Evolutionary conservation across 768 basidiomycete genomes (phyloP), one percentile per base, ranked within the genome.

Genomic region (Kwoniella pini): DNA sequence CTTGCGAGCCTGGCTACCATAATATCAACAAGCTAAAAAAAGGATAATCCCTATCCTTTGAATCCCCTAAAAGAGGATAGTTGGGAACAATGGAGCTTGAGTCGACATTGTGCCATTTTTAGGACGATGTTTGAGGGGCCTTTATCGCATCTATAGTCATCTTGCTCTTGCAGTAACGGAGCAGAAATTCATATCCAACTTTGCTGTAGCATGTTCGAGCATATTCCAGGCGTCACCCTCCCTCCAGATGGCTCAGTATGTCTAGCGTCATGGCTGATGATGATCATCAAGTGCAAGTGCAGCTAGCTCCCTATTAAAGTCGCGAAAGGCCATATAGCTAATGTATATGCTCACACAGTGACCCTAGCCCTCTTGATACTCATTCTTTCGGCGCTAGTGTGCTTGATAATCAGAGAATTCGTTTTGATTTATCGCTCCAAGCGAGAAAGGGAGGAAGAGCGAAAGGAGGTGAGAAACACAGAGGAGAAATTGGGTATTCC

Each of bases 181-280:
- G n/a, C n/a, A n/a, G n/a, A n/a, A n/a, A n/a, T n/a, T n/a, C n/a
- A n/a, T n/a, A n/a, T n/a, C n/a, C n/a, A n/a, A n/a, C n/a, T n/a
- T n/a, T n/a, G n/a, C n/a, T n/a, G n/a, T n/a, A n/a, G n/a, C n/a
- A 55, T 55, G 54, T 27, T 55, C 3, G 42, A 55, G 12, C 17
- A 45, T n/a, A 30, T 55, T 7, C 54, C 54, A 31, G 54, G 54
- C 9, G 30, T 55, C 0, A 21, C 54, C 9, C n/a, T 45, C 5
- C 43, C 54, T 17, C 7, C 40, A 7, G 42, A 55, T 21, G 54
- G 42, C 10, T 55, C 54, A 11, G 28, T 55, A 17, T 55, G 54
- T 33, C 43, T 55, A 9, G 42, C n/a, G 21, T 15, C 17, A 21
- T 55, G 54, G 54, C 21, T 55, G 28, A 30, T 22, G 17, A 44